Evolutionary conservation across 1,284 basidiomycete species (phyloP).

Genomic region (Pseudozyma thailandica): DNA sequence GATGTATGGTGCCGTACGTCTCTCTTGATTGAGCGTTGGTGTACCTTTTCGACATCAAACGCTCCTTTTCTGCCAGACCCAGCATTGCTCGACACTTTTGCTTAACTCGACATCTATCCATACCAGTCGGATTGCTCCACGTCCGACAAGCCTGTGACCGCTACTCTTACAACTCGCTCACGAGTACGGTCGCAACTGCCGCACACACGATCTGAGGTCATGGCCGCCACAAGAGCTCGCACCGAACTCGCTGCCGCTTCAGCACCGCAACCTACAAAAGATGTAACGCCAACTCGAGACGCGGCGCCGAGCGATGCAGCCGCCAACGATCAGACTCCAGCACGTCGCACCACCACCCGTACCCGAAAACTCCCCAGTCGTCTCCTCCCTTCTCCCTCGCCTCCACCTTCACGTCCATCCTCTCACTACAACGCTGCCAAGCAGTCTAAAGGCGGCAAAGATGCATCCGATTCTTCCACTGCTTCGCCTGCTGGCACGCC

Average conservation of each 20-base stretch:
- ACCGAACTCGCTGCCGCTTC: constrained; percentile 38
- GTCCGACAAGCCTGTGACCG: not conserved
- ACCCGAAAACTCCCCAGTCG: constrained; percentile 51
- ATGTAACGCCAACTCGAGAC: constrained; percentile 12
- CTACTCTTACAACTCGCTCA: not conserved
- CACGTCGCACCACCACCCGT: constrained; percentile 47
- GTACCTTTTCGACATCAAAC: constrained; percentile 20
- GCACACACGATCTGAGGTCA: constrained; percentile 18
- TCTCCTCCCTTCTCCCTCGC: constrained; percentile 49
- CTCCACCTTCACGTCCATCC: constrained; percentile 40
- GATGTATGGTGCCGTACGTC: constrained; percentile 26
- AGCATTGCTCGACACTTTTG: not conserved
- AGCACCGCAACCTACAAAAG: constrained; percentile 19
- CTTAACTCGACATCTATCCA: not conserved
- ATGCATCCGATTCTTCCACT: constrained; percentile 2
- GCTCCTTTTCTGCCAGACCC: constrained; percentile 17
- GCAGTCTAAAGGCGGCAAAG: constrained; percentile 31
- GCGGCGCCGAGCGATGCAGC: constrained; percentile 14
- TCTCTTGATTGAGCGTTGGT: constrained; percentile 38
- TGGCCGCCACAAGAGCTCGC: constrained; percentile 50
- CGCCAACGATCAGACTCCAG: constrained; percentile 28
- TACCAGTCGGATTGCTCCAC: not conserved
- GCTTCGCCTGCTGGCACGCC: constrained; percentile 9
- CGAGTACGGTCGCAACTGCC: not conserved
- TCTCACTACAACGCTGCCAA: constrained; percentile 32